Conservation (phyloP, 164 flowering plant species). For the Kingdonia uniflora region DNA sequence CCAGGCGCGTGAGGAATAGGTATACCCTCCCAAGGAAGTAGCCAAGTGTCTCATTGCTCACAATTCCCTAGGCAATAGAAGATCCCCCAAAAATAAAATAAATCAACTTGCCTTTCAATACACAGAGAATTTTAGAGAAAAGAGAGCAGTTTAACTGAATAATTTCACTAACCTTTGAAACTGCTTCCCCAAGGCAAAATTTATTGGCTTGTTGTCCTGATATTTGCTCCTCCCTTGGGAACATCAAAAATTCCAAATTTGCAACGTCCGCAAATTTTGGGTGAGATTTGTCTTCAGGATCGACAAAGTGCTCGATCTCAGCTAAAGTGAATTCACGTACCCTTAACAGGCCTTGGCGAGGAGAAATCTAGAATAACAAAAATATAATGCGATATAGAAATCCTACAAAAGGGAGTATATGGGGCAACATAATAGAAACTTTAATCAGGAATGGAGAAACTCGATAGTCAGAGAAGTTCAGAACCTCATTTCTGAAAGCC, state of each 20-base stretch:
- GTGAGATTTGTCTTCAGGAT: conserved; percentile 88
- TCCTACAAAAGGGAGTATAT: too few species aligned
- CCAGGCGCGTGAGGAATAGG: conserved; percentile 73
- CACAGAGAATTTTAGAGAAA: background rate
- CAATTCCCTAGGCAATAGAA: conserved; percentile 51
- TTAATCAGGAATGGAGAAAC: too few species aligned
- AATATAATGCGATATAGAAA: too few species aligned
- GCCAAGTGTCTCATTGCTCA: conserved; percentile 89
- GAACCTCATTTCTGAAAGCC: conserved; percentile 97
- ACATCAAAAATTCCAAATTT: conserved; percentile 81
- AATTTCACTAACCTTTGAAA: conserved; percentile 43
- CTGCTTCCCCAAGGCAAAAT: conserved; percentile 69
- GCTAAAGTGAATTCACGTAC: conserved; percentile 96
- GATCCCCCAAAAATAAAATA: background rate
- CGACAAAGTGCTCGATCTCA: conserved; percentile 97
- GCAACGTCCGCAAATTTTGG: conserved; percentile 75
- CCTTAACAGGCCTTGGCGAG: conserved; percentile 96
- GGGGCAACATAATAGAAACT: too few species aligned
- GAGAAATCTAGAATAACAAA: conserved; percentile 58
- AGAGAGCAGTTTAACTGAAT: background rate
- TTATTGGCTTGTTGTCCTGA: conserved; percentile 58
- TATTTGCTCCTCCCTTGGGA: conserved; percentile 81
- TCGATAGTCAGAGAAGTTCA: background rate
- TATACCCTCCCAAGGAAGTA: conserved; percentile 95
- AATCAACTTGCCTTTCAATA: too few species aligned